A percentile compares a stretch with the other conserved stretches of the same genome.
Evolutionary conservation across 202 grass and related monocot species (phyloP).

Genomic region (Elaeis oleifera): DNA sequence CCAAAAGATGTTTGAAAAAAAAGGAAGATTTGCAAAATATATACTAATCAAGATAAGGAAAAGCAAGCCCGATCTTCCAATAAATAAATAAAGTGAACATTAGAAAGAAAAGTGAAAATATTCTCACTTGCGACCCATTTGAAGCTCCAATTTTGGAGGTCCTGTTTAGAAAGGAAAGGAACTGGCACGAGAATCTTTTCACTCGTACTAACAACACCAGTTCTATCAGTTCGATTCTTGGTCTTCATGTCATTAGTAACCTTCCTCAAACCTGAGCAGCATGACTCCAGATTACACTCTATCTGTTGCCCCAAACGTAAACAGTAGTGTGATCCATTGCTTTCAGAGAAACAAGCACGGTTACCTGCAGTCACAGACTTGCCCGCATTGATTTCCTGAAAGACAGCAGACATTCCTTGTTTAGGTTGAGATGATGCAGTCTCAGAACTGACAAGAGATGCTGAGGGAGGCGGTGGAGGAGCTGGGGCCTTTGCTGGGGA

Average conservation of each 20-base stretch:
- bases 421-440: slow-evolving; percentile 48
- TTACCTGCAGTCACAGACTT: slow-evolving; percentile 71
- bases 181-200: slow-evolving; percentile 40
- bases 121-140: slow-evolving; percentile 94
- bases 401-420: slow-evolving; percentile 77
- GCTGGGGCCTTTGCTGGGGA: slow-evolving; percentile 37
- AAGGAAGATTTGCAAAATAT: background rate
- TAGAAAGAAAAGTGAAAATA: slow-evolving; percentile 11
- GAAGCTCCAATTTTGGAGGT: slow-evolving; percentile 89
- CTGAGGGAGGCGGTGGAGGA: slow-evolving; percentile 57
- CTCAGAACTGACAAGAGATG: slow-evolving; percentile 57
- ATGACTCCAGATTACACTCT: slow-evolving; percentile 15
- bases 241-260: slow-evolving; percentile 93
- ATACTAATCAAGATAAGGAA: too few species aligned
- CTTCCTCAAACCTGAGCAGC: slow-evolving; percentile 63
- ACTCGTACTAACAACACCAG: slow-evolving; percentile 44
- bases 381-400: slow-evolving; percentile 69
- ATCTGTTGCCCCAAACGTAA: background rate
- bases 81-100: background rate
- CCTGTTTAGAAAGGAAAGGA: slow-evolving; percentile 54
- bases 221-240: slow-evolving; percentile 81
- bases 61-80: background rate
- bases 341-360: slow-evolving; percentile 13
- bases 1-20: slow-evolving; percentile 17
- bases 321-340: background rate